Base-by-base conservation (phyloP, 768 basidiomycete species). In the Tremella mesenterica region DNA sequence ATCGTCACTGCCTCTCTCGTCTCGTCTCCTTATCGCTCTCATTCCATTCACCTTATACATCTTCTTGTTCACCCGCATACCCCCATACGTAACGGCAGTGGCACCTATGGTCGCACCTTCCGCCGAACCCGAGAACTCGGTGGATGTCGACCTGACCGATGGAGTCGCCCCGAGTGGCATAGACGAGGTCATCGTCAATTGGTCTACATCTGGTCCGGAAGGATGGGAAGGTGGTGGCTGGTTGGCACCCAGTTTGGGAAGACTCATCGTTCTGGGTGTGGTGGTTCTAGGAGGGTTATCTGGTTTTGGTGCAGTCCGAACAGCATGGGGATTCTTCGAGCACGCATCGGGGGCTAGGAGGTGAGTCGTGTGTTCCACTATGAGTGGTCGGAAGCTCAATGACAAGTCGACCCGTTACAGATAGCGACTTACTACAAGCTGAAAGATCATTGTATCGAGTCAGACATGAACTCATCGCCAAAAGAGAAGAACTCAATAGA, bases 41-140 rank as follows among this genome's bases (percentile, higher is more conserved):
- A 59, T 73, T 46, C 71, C 71, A 1, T 73, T 73, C 51, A 55
- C 65, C 1, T 47, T 73, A 8, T 73, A 73, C 59, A 56, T 63
- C 51, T 70, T 73, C 54, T 54, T 66, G 30, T 73, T 73, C 58
- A 68, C 71, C 44, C 56, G 59, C 3, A 73, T 73, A 3, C 71
- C 71, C 10, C 71, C 71, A 8, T 73, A 73, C 51, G 50, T 73
- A 25, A 71, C 69, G 2, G 61, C 67, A 13, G 52, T 60, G 1
- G 52, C 57, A 20, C 61, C 26, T 20, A 48, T 25, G 3, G 46
- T 31, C 12, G 43, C 54, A 2, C 50, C 49, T 14, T 58, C 51
- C 26, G n/a, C n/a, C n/a, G 53, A 44, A 18, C 55, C 54, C 29
- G 57, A 44, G 20, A 45, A 53, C n/a, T n/a, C 44, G 44, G 31